Evolutionary conservation across 805 yeast genomes (phyloP).

Genomic region (Teunomyces barrocoloradensis): DNA sequence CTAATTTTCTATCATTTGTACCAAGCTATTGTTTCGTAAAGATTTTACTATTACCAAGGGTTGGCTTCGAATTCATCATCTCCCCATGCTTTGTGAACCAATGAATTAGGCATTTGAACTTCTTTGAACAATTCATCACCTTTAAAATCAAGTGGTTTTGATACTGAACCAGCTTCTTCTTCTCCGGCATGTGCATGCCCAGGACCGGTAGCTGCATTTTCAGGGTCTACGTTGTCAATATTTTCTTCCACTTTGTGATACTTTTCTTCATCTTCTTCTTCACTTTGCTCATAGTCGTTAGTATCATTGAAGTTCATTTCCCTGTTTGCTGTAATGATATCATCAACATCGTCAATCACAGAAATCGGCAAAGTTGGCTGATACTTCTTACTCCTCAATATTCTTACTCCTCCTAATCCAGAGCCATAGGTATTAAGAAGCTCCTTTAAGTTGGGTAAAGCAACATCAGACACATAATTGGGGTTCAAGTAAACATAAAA

Average conservation of each 20-base stretch:
- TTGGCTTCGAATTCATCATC: conserved; percentile 41
- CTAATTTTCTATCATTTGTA: background rate
- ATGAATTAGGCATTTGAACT: conserved; percentile 46
- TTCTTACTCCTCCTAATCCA: conserved; percentile 62
- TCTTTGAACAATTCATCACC: conserved; percentile 51
- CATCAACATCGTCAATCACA: conserved; percentile 70
- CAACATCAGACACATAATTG: conserved; percentile 51
- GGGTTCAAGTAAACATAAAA: conserved; percentile 50
- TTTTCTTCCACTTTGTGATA: background rate
- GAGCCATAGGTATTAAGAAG: conserved; percentile 74
- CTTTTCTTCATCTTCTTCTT: conserved; percentile 23
- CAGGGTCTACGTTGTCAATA: too few species aligned
- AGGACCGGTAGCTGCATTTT: background rate
- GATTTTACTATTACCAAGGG: too few species aligned
- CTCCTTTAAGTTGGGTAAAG: conserved; percentile 73
- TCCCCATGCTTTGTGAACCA: conserved; percentile 51
- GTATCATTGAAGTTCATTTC: conserved; percentile 30
- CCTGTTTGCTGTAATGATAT: conserved; percentile 38
- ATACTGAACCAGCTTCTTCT: background rate
- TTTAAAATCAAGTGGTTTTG: conserved; percentile 21
- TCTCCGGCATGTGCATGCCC: background rate
- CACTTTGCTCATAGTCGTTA: conserved; percentile 22
- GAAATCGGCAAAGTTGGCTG: conserved; percentile 74
- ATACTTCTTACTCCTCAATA: conserved; percentile 50
- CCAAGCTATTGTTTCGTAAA: too few species aligned